Evolutionary conservation across 116 monocot species (phyloP), one percentile per base, ranked within the genome.

Genomic region (Iris pallida): DNA sequence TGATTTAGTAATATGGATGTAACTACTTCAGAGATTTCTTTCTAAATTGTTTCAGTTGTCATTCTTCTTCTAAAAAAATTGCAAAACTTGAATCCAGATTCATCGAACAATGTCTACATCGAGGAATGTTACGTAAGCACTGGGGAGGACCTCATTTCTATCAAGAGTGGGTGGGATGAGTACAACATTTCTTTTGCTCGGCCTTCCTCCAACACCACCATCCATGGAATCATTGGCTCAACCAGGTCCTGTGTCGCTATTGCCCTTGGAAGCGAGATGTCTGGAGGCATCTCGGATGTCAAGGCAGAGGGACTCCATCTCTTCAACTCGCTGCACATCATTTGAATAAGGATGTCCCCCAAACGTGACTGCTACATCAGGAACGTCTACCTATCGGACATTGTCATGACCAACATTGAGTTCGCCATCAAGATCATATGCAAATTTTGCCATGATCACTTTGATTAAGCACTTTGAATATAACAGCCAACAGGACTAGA

Each of bases 211-310:
- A 89, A 89, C 78, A 93, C 89, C 20, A 89, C 71, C 78, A 86
- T 93, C 41, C 73, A 64, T 11, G 73, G 48, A 5, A 73, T 93
- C 10, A 20, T 62, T 9, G 86, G 84, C 10, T 52, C 73, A 62
- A 66, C 78, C 20, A 19, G 61, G 0, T 7, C 55, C 6, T 79
- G 90, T 16, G 90, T 87, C 0, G 93, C 80, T 19, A 83, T 94
- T 17, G 85, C 94, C 63, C 66, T 94, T 60, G 90, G 90, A 14
- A 87, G 90, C 15, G 90, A 90, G 78, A 90, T 90, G 85, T 94
- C 94, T 5, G 94, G 94, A 44, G 94, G 90, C 9, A 74, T 94
- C 57, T 85, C 85, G 9, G 71, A 87, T 51, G 77, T 90, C 43
- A 47, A 66, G 4, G 94, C 66, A 6, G 77, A 88, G 44, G 64